Evolutionary conservation across 1,139 yeast species (phyloP), one percentile per base, ranked within the genome.

Genomic region (Yamadazyma triangularis): DNA sequence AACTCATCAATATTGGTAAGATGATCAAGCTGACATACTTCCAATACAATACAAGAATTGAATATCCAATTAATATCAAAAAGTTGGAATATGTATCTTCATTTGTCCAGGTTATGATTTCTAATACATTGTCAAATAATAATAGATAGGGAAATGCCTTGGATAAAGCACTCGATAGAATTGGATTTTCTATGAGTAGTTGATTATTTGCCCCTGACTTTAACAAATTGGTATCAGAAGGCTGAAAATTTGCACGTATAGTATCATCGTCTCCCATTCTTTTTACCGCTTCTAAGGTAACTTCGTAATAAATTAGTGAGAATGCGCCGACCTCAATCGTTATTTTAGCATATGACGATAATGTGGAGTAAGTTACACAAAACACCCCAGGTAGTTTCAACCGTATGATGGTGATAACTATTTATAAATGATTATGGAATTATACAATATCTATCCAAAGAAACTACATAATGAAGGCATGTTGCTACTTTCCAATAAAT

Each of bases 71-170:
- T 29, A 73, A 56, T 4, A 67, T 29, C n/a, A 73, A 47, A 35
- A 71, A 62, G 42, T 73, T 74, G 36, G 62, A 60, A 41, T 69
- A 72, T 4, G 67, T 71, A 34, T 73, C 73, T 2, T 63, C 69
- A 39, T 73, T 71, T 2, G 80, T 73, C 81, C 81, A 75, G 1
- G 79, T 73, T 13, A 72, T 41, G 7, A 70, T 49, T 28, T 70
- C 73, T 18, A 75, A 50, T 7, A 65, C 37, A 27, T 60, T 55
- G 46, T 75, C 79, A 27, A 65, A 50, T 15, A 73, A 44, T 13
- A 72, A 45, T 26, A 75, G 53, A 39, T 68, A 58, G 0, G 80
- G 79, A 38, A 71, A 73, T 21, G 70, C 59, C 30, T 65, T 60
- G 21, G 72, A 60, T 27, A 75, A 55, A 1, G 75, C 70, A 10